These are phyloP conservation scores for Pinus albicaulis DNA, from an alignment of 75 land plant genomes.

Conservation along the genomic window DNA sequence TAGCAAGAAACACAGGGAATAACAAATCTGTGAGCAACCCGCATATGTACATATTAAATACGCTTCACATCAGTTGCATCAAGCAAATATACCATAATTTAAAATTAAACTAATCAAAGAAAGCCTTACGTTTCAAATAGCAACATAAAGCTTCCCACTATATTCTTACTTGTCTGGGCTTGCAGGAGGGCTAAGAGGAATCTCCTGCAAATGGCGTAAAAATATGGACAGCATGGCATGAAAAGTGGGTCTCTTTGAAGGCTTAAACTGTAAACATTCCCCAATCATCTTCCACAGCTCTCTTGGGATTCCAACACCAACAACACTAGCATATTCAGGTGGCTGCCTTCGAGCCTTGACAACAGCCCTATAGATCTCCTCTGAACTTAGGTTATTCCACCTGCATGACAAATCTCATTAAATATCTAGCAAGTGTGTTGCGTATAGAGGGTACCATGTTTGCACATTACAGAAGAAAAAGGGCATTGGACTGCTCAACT, in stretches of 20 bases:
- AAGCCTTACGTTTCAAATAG: not conserved
- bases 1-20: not conserved
- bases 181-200: conserved; percentile 89
- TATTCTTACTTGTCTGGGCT: conserved; percentile 84
- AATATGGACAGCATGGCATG: conserved; percentile 78
- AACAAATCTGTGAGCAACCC: not conserved
- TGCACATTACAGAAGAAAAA: not conserved
- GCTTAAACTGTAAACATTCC: conserved; percentile 88
- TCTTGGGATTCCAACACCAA: conserved; percentile 92
- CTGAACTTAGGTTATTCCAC: conserved; percentile 85
- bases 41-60: too few species aligned
- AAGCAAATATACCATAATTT: not conserved
- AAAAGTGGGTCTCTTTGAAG: conserved; percentile 85
- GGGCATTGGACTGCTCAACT: not conserved
- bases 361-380: conserved; percentile 79
- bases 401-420: conserved; percentile 29
- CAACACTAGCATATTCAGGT: conserved; percentile 92
- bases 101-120: not conserved
- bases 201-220: conserved; percentile 81
- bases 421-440: not conserved
- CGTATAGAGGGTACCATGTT: not conserved
- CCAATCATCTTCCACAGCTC: conserved; percentile 99
- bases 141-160: not conserved
- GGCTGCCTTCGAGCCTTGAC: conserved; percentile 67
- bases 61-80: not conserved